Evolutionary conservation across 2,329 filamentous ascomycete genomes (phyloP), one percentile per base, ranked within the genome.

Genomic region (Penicillium palitans): DNA sequence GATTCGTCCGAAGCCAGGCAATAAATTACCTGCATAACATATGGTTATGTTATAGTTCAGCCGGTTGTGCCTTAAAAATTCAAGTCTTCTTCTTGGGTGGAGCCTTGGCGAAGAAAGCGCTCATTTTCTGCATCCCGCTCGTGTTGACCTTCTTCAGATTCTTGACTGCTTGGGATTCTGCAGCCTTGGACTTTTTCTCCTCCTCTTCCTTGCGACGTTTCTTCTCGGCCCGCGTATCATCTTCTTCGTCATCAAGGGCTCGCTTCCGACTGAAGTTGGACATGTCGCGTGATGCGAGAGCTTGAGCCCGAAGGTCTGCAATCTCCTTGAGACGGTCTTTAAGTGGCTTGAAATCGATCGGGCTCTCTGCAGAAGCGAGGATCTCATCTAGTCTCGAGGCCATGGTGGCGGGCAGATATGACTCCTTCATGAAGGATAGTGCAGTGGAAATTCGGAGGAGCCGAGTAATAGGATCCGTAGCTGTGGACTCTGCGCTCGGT

Each of bases 71-170:
- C 19, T 7, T 3, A 15, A 27, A 24, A 27, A 12, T 47, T 68
- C 67, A 74, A 37, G 70, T 57, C 53, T 74, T 74, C 61, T 75
- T 75, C 60, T 73, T 71, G 12, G 66, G 45, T 29, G 73, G 66
- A 29, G 73, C 70, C 78, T 93, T 96, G 60, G 86, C 86, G 75
- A 99, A 99, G 78, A 99, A 99, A 61, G 88, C 85, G 72, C 90
- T 96, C 84, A 99, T 84, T 80, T 98, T 99, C 83, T 90, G 95
- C 95, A 99, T 99, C 1, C 95, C 95, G 24, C 78, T 85, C 0
- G 89, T 93, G 76, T 98, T 90, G 48, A 93, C 93, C 78, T 98
- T 99, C 73, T 90, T 90, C 69, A 99, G 74, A 48, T 93, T 84
- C 71, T 87, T 88, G 1, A 97, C 86, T 0, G 86, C 93, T 29